Evolutionary conservation across 495 filamentous ascomycete species (phyloP).

Genomic region (Xylaria telfairii): DNA sequence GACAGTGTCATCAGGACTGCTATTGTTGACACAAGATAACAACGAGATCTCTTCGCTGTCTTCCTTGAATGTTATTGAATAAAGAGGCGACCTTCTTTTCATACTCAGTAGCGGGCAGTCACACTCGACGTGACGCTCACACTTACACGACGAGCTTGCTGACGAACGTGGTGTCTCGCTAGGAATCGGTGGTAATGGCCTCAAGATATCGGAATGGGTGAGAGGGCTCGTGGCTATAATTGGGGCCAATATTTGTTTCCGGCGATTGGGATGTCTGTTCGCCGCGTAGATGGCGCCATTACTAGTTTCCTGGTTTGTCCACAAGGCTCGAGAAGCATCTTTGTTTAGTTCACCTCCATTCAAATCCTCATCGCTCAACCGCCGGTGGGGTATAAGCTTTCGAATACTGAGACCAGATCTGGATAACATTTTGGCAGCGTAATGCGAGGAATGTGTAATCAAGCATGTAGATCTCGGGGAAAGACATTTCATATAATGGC

Average conservation of each 20-base stretch:
- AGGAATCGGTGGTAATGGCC: constrained; percentile 48
- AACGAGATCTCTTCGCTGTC: constrained; percentile 34
- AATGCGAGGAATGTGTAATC: constrained; percentile 35
- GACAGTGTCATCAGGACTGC: constrained; percentile 30
- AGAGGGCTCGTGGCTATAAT: constrained; percentile 49
- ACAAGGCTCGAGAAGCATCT: constrained; percentile 29
- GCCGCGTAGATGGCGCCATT: constrained; percentile 38
- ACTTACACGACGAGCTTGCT: constrained; percentile 55
- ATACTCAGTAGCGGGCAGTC: constrained; percentile 29
- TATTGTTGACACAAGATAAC: constrained; percentile 32
- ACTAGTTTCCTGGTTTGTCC: constrained; percentile 34
- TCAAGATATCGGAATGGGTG: constrained; percentile 47
- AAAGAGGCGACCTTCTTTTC: constrained; percentile 38
- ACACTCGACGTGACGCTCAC: constrained; percentile 40
- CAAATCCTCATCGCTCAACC: constrained; percentile 41
- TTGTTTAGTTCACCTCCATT: constrained; percentile 40
- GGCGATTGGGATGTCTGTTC: constrained; percentile 33
- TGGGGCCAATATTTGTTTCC: constrained; percentile 36
- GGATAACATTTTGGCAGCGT: constrained; percentile 45
- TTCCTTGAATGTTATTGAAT: constrained; percentile 38
- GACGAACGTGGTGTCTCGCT: constrained; percentile 53
- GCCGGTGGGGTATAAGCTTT: constrained; percentile 48
- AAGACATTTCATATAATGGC: constrained; percentile 42
- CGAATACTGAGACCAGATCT: constrained; percentile 53
- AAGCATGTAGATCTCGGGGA: constrained; percentile 33